These are phyloP conservation scores for Lachnellula subtilissima DNA, from an alignment of 2,329 filamentous ascomycete genomes.

Conservation along the genomic window DNA sequence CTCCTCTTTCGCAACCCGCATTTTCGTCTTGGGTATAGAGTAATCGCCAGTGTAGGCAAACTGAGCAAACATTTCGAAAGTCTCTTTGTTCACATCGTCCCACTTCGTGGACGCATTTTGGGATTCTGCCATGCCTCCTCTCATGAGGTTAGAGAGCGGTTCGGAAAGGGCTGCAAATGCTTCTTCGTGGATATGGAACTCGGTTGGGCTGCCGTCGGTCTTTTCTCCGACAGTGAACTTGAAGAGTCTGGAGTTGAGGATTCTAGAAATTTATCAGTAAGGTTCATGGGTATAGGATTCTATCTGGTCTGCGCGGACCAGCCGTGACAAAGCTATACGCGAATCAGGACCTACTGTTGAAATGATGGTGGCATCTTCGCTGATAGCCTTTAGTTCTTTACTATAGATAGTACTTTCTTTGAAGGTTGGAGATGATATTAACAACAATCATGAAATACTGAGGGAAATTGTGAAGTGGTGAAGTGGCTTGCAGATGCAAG, in stretches of 20 bases:
- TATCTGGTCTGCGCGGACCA: no score
- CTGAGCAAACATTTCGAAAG: conserved; percentile 20
- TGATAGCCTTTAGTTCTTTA: no score
- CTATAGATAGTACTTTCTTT: no score
- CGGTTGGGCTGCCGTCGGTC: conserved; percentile 9
- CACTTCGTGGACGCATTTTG: conserved; percentile 7
- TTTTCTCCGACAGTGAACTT: conserved; percentile 20
- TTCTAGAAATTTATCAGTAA: conserved; percentile 3
- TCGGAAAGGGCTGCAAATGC: conserved; percentile 19
- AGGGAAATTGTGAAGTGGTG: no score
- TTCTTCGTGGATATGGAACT: conserved; percentile 18
- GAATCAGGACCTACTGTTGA: no score
- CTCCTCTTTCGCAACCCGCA: neutral
- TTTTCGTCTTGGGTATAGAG: conserved; percentile 9
- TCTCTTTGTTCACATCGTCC: conserved; percentile 16
- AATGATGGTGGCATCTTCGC: no score
- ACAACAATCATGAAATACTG: no score
- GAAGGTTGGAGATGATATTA: no score
- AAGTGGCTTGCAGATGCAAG: no score
- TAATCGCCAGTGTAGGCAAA: conserved; percentile 25
- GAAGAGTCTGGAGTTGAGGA: conserved; percentile 17
- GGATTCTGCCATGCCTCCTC: conserved; percentile 6
- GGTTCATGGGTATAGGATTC: no score
- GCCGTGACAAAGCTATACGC: no score
- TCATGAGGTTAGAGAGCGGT: conserved; percentile 10